These are phyloP conservation scores for Blastobotrys arbuscula DNA, from an alignment of 1,139 yeast genomes.

Conservation along the genomic window DNA sequence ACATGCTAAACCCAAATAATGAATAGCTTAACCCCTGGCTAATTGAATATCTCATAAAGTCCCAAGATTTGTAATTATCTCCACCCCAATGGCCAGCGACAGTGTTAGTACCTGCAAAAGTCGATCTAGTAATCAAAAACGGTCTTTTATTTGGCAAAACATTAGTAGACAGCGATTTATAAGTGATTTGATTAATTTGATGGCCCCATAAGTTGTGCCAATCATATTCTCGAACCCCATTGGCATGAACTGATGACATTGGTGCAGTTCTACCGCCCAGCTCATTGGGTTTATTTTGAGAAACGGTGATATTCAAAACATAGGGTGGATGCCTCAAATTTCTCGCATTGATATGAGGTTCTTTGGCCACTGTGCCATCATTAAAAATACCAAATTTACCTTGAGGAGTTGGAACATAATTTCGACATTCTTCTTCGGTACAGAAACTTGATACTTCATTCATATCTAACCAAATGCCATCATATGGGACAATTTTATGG, in stretches of 20 bases:
- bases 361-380: slow-evolving; percentile 25
- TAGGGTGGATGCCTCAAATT: slow-evolving; percentile 37
- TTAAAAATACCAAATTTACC: slow-evolving; percentile 22
- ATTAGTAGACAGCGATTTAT: slow-evolving; percentile 10
- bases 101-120: slow-evolving; percentile 21
- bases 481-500: slow-evolving; percentile 29
- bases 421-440: slow-evolving; percentile 27
- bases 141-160: slow-evolving; percentile 20
- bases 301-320: slow-evolving; percentile 23
- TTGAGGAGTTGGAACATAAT: slow-evolving; percentile 21
- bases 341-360: slow-evolving; percentile 29
- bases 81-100: slow-evolving; percentile 25
- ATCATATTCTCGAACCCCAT: slow-evolving; percentile 35
- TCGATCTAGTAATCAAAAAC: slow-evolving; percentile 20
- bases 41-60: slow-evolving; percentile 15
- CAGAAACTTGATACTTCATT: slow-evolving; percentile 37
- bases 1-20: slow-evolving; percentile 21
- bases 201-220: slow-evolving; percentile 21
- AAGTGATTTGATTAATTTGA: slow-evolving; percentile 16
- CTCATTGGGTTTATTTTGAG: slow-evolving; percentile 20
- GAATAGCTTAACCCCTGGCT: slow-evolving; percentile 19
- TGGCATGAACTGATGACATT: slow-evolving; percentile 34
- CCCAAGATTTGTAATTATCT: slow-evolving; percentile 21
- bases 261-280: slow-evolving; percentile 33
- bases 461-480: slow-evolving; percentile 39